phyloP scores from a whole-genome alignment of 441 rosid genomes.

The Pelargonium citronellum region DNA sequence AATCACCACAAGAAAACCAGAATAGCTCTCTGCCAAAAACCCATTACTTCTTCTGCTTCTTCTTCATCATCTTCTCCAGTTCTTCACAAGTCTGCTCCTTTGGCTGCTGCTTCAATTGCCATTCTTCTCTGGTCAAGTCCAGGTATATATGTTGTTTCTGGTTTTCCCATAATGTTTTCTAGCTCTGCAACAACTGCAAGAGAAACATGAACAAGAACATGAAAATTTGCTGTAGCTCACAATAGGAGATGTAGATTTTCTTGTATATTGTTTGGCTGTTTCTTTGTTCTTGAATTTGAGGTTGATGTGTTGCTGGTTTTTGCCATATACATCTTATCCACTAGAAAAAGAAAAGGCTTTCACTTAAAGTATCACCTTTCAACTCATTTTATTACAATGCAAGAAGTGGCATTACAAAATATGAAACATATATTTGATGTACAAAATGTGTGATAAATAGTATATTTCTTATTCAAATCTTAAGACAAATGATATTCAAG shows the following conservation, averaged over 20 bases:
- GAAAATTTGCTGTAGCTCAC: not conserved
- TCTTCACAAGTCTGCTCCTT: constrained; percentile 44
- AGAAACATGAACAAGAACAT: not conserved
- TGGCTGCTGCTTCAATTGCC: constrained; percentile 56
- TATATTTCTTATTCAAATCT: not conserved
- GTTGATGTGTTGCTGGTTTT: not conserved
- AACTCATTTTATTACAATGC: too few relatives aligned
- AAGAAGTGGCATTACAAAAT: too few relatives aligned
- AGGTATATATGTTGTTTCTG: constrained; percentile 27
- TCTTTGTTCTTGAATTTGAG: too few relatives aligned
- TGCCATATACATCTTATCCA: not conserved
- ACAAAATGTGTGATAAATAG: too few relatives aligned
- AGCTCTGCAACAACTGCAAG: too few relatives aligned
- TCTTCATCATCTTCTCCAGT: constrained; percentile 7
- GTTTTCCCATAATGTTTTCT: not conserved
- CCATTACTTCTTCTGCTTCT: constrained; percentile 11
- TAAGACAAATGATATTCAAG: not conserved
- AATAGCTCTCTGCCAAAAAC: constrained; percentile 15
- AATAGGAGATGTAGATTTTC: too few relatives aligned
- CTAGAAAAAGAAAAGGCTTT: not conserved
- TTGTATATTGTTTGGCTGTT: too few relatives aligned
- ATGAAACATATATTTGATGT: too few relatives aligned
- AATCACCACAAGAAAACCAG: constrained; percentile 12
- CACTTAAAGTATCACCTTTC: too few relatives aligned
- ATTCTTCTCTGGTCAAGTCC: constrained; percentile 57